Conservation (phyloP, 306 rosid genomes). For the Gynostemma pentaphyllum region DNA sequence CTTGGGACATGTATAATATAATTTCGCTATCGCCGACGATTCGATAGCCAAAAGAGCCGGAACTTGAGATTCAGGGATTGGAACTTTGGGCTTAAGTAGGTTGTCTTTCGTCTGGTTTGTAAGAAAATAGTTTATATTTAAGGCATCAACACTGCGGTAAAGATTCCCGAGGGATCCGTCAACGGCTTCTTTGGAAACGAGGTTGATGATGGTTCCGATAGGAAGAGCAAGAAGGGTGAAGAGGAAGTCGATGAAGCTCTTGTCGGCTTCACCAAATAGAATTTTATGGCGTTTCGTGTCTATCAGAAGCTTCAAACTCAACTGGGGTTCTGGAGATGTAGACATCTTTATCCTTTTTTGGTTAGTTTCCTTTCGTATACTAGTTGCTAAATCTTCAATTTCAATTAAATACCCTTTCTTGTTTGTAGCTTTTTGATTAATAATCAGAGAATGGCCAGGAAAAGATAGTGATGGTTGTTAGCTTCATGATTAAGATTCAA, state of each 20-base stretch:
- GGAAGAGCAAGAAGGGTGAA: conserved; percentile 7
- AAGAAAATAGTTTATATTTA: neutral
- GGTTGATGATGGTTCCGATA: conserved; percentile 3
- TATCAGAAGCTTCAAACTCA: conserved; percentile 10
- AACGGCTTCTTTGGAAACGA: neutral
- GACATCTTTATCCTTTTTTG: no score
- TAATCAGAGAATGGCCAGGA: no score
- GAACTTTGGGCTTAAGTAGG: neutral
- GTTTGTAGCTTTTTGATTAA: neutral
- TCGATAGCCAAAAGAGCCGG: neutral
- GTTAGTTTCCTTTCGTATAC: no score
- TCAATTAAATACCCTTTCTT: no score
- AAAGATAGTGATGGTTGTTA: no score
- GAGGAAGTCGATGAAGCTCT: conserved; percentile 15
- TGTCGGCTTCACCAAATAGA: conserved; percentile 13
- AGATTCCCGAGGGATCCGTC: neutral
- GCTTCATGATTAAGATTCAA: no score
- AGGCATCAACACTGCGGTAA: neutral
- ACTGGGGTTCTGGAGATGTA: neutral
- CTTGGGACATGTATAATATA: neutral
- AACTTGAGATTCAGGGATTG: neutral
- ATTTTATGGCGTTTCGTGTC: neutral
- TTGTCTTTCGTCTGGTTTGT: neutral
- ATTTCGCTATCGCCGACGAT: neutral
- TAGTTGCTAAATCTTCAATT: no score